A percentile compares a stretch with the other conserved stretches of the same genome.
Conservation (phyloP, 257 asterid species). For the Forsythia suspensa region DNA sequence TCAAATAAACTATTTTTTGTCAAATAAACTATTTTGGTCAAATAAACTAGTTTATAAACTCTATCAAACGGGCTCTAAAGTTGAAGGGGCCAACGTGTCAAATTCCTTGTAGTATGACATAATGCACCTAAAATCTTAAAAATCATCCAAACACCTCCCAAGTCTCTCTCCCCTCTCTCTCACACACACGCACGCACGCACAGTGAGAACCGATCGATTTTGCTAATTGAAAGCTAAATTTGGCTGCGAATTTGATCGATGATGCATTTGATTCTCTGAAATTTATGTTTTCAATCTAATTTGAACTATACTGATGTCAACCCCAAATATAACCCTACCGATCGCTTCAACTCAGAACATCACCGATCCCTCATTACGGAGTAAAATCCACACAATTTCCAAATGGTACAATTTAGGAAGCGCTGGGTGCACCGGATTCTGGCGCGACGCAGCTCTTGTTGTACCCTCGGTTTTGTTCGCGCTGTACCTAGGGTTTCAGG, state of each 20-base stretch:
- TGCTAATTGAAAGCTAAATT: neutral
- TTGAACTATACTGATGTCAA: slow-evolving; percentile 9
- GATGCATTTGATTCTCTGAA: neutral
- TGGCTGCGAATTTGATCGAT: neutral
- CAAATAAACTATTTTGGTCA: no score
- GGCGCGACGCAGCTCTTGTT: slow-evolving; percentile 73
- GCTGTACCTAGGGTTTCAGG: slow-evolving; percentile 76
- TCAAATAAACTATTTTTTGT: no score
- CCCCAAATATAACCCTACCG: slow-evolving; percentile 40
- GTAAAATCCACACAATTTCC: slow-evolving; percentile 22
- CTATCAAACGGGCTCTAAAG: no score
- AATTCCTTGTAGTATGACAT: no score
- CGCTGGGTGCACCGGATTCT: slow-evolving; percentile 58
- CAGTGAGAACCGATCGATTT: neutral
- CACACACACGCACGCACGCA: neutral
- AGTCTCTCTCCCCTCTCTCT: neutral
- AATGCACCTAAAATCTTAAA: no score
- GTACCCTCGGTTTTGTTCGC: slow-evolving; percentile 71
- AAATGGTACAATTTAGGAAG: slow-evolving; percentile 39
- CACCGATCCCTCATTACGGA: slow-evolving; percentile 30
- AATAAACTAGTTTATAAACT: no score
- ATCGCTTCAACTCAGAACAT: slow-evolving; percentile 25
- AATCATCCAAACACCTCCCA: neutral
- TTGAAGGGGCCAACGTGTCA: no score
- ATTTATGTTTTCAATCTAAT: neutral